Evolutionary conservation across 2,329 filamentous ascomycete species (phyloP).

Genomic region (Neonectria coccinea): DNA sequence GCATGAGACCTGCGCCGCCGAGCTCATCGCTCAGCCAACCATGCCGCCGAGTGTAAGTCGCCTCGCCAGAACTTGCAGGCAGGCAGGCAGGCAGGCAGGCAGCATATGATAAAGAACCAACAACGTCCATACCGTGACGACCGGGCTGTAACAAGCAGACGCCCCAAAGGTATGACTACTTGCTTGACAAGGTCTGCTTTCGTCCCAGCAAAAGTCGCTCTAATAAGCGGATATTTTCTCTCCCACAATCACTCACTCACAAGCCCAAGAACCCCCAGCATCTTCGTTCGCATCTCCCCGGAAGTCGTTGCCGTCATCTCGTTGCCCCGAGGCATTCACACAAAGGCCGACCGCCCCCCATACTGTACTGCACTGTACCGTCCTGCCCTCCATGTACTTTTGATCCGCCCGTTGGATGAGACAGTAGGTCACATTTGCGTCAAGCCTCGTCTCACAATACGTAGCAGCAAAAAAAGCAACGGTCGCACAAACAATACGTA

Average conservation of each 20-base stretch:
- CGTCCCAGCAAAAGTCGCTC: not conserved
- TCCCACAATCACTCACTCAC: too few relatives aligned
- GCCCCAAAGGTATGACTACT: too few relatives aligned
- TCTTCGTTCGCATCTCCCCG: not conserved
- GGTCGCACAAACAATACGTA: not conserved
- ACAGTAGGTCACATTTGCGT: not conserved
- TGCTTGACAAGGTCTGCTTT: too few relatives aligned
- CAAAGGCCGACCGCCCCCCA: not conserved
- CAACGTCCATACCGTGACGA: not conserved
- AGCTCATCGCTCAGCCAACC: not conserved
- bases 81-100: not conserved
- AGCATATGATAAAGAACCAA: not conserved
- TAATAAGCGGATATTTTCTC: not conserved
- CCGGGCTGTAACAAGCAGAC: not conserved
- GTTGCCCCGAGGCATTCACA: not conserved
- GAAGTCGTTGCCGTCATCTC: not conserved
- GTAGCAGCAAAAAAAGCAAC: not conserved
- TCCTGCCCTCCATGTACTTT: not conserved
- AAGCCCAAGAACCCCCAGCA: not conserved
- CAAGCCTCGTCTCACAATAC: not conserved
- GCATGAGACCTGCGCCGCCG: too few relatives aligned
- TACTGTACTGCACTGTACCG: too few relatives aligned
- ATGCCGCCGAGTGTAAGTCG: not conserved
- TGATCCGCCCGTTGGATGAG: not conserved
- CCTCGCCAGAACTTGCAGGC: not conserved